Evolutionary conservation across 1,139 yeast genomes (phyloP).

Genomic region (Nakaseomyces uthaithaninus): DNA sequence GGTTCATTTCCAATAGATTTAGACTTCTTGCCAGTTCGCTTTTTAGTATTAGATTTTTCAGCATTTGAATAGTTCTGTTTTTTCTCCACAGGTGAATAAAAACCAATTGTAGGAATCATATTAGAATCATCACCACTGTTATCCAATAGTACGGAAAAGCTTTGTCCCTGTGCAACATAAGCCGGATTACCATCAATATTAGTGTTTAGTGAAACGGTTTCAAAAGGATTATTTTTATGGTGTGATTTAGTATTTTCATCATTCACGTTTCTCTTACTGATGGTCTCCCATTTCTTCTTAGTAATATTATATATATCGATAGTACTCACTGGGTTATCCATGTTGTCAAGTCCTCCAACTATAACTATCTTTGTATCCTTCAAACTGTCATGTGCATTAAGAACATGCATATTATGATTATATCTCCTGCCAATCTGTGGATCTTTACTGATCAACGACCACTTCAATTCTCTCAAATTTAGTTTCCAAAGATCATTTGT

Average conservation of each 20-base stretch:
- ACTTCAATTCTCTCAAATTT: constrained; percentile 41
- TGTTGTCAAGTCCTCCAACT: constrained; percentile 50
- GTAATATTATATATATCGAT: constrained; percentile 49
- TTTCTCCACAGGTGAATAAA: constrained; percentile 15
- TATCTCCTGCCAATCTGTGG: constrained; percentile 37
- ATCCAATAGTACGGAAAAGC: constrained; percentile 23
- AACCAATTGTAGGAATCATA: constrained; percentile 20
- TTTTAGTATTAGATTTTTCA: not conserved
- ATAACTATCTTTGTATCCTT: constrained; percentile 50
- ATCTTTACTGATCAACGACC: constrained; percentile 40
- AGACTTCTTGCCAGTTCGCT: not conserved
- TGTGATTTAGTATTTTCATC: constrained; percentile 5
- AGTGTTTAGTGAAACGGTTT: not conserved
- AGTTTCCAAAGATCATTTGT: constrained; percentile 63
- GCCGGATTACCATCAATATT: constrained; percentile 21
- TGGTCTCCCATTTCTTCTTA: constrained; percentile 39
- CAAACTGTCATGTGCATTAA: constrained; percentile 37
- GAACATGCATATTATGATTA: constrained; percentile 45
- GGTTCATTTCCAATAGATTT: not conserved
- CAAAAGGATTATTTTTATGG: constrained; percentile 7
- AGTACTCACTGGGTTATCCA: constrained; percentile 37
- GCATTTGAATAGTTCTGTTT: not conserved
- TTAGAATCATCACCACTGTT: constrained; percentile 21
- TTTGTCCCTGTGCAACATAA: constrained; percentile 17
- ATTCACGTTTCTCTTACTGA: too few species aligned